Conservation (phyloP, 331 rosid species). For the Stylosanthes scabra region DNA sequence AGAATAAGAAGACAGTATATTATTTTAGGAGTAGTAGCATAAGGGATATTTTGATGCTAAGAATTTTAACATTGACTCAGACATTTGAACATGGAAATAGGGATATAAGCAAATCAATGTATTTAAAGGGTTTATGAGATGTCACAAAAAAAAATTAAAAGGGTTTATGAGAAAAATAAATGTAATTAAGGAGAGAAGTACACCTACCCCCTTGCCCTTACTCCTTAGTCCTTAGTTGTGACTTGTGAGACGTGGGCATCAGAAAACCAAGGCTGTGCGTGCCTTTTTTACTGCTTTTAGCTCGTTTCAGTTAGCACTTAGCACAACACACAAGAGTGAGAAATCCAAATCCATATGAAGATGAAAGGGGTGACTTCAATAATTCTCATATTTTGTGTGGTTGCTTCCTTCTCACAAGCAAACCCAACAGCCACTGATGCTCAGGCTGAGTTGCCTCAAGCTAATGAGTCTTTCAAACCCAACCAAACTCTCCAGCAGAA, state of each 20-base stretch:
- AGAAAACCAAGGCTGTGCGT: not conserved
- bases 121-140: not conserved
- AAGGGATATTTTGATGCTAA: not conserved
- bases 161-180: not conserved
- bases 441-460: slow-evolving; percentile 44
- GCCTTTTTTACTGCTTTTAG: not conserved
- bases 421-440: slow-evolving; percentile 24
- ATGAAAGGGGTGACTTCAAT: slow-evolving; percentile 32
- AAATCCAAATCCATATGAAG: not conserved
- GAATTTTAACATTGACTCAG: not conserved
- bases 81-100: not conserved
- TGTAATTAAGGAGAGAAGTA: not conserved
- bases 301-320: not conserved
- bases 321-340: not conserved
- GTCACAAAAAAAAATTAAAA: too few relatives aligned
- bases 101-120: not conserved
- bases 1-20: not conserved
- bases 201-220: slow-evolving; percentile 1
- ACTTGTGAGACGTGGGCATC: not conserved
- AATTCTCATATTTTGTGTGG: slow-evolving; percentile 43
- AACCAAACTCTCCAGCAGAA: slow-evolving; percentile 44
- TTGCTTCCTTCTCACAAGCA: slow-evolving; percentile 50
- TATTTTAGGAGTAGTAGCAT: not conserved
- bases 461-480: slow-evolving; percentile 58
- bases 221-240: too few relatives aligned